Percentiles rank a stretch among this genome's conserved stretches.
These are phyloP conservation scores for Crithidia brevicula DNA, from an alignment of 208 protist genomes.

Conservation along the genomic window DNA sequence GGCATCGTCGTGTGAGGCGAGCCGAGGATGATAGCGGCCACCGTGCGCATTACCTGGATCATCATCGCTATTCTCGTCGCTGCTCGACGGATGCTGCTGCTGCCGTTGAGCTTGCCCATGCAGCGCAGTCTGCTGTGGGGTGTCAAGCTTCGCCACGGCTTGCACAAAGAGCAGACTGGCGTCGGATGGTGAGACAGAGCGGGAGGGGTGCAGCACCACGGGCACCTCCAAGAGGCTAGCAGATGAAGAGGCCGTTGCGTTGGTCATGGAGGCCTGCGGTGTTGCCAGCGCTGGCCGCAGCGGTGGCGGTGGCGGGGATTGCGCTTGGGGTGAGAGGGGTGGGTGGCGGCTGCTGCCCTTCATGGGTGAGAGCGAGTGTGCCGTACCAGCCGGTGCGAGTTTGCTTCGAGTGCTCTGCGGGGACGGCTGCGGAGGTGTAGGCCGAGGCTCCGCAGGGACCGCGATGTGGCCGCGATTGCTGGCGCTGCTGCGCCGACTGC, in stretches of 20 bases:
- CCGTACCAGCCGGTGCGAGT: background rate
- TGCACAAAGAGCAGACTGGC: constrained; percentile 21
- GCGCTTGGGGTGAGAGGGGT: background rate
- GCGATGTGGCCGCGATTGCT: background rate
- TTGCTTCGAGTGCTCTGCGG: background rate
- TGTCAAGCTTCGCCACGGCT: constrained; percentile 14
- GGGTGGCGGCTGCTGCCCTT: background rate
- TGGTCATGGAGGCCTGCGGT: background rate
- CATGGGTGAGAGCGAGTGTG: background rate
- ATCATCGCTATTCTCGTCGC: background rate
- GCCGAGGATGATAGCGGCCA: background rate
- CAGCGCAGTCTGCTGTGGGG: background rate
- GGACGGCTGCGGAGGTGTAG: background rate
- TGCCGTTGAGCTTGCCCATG: background rate
- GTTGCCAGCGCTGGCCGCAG: background rate
- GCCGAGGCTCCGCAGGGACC: background rate
- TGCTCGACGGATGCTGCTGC: background rate
- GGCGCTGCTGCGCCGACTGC: constrained; percentile 7
- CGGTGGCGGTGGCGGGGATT: background rate
- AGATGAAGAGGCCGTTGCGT: background rate
- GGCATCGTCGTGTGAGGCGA: background rate
- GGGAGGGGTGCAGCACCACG: background rate
- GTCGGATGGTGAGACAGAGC: background rate
- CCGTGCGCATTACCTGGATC: background rate
- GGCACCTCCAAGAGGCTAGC: background rate